A percentile compares a stretch with the other conserved stretches of the same genome.
Evolutionary conservation across 768 basidiomycete genomes (phyloP).

Genomic region (Pisolithus tinctorius): DNA sequence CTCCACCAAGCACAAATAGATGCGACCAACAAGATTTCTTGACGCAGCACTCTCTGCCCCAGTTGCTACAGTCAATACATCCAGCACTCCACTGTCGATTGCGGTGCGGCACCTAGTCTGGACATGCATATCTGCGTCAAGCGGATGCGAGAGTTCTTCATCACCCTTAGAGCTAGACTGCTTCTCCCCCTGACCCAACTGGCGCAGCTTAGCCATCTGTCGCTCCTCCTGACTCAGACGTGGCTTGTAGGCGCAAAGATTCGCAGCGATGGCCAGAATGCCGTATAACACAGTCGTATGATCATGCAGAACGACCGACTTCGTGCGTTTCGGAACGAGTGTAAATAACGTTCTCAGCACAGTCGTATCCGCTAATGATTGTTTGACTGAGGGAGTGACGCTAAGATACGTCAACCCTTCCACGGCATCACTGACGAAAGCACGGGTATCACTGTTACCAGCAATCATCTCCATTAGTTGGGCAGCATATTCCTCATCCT

Average conservation of each 20-base stretch:
- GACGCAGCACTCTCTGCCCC: conserved; percentile 59
- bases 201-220: conserved; percentile 73
- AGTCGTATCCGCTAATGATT: conserved; percentile 46
- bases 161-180: conserved; percentile 26
- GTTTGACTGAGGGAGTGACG: conserved; percentile 54
- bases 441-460: conserved; percentile 27
- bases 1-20: conserved; percentile 67
- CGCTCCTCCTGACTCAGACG: conserved; percentile 72
- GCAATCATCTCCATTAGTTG: conserved; percentile 54
- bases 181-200: conserved; percentile 53
- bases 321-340: conserved; percentile 47
- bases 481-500: conserved; percentile 42
- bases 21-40: conserved; percentile 49
- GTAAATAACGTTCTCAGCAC: conserved; percentile 56
- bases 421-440: conserved; percentile 55
- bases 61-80: conserved; percentile 54
- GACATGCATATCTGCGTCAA: conserved; percentile 67
- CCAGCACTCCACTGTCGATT: conserved; percentile 56
- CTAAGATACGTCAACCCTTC: conserved; percentile 87
- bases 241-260: conserved; percentile 66
- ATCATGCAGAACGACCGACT: conserved; percentile 18
- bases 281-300: conserved; percentile 68
- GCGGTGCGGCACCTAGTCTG: conserved; percentile 50
- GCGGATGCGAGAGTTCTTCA: conserved; percentile 24
- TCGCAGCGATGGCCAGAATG: conserved; percentile 64